Evolutionary conservation across 2,329 filamentous ascomycete species (phyloP), one percentile per base, ranked within the genome.

Genomic region (Colletotrichum godetiae): DNA sequence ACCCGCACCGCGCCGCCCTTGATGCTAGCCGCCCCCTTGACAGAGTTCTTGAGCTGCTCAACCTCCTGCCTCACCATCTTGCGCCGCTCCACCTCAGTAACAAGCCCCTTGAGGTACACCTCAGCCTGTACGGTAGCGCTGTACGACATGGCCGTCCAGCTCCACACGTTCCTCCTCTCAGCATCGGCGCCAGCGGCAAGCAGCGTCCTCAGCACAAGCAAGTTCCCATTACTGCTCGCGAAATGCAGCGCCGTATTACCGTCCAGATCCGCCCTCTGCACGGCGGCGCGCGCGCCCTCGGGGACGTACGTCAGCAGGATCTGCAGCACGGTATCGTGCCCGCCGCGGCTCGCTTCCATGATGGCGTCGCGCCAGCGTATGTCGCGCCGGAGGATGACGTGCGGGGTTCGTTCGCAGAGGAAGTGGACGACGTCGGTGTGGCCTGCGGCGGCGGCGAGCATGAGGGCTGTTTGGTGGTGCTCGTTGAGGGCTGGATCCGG

Each of bases 171-270:
- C 76, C 88, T 88, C 68, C 90, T 90, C 67, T 92, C 87, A 0
- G 93, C 90, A 76, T 95, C 92, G 0, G 95, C 94, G 12, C 95
- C 95, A 0, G 93, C 94, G 3, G 93, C 91, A 13, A 97, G 87
- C 66, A 97, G 85, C 46, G 95, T 93, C 56, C 95, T 88, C 67
- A 97, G 84, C 0, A 94, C 93, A 67, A 95, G 90, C 58, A 97
- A 82, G 77, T 96, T 93, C 1, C 95, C 95, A 78, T 94, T 94
- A 58, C 93, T 93, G 78, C 92, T 94, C 13, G 95, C 95, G 83
- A 97, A 95, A 83, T 97, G 95, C 56, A 97, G 86, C 0, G 94
- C 93, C 2, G 94, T 97, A 80, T 97, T 97, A n/a, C 95, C 95
- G 71, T 93, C 89, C 1, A 87, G 78, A 78, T 97, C 95, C 4